Percentiles rank a stretch among this genome's conserved stretches.
Evolutionary conservation across 2,329 filamentous ascomycete species (phyloP).

Genomic region (Pestalotiopsis sp.): DNA sequence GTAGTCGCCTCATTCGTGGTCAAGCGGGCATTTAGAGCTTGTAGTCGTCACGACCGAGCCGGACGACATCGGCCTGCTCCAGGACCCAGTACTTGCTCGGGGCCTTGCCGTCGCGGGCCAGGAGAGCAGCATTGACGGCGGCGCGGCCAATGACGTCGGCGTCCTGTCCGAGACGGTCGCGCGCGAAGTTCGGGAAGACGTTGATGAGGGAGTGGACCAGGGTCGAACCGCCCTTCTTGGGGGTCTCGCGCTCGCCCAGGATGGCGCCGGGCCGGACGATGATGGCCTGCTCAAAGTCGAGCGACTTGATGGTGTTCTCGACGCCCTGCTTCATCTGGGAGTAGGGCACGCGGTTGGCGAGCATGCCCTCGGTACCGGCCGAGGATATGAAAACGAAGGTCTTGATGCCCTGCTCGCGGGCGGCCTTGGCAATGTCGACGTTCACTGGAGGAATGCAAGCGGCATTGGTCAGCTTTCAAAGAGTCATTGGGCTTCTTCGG

Average conservation of each 20-base stretch:
- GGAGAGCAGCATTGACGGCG: slow-evolving; percentile 61
- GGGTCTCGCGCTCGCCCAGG: slow-evolving; percentile 67
- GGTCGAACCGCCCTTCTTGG: slow-evolving; percentile 58
- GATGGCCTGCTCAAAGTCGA: slow-evolving; percentile 78
- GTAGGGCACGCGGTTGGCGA: slow-evolving; percentile 48
- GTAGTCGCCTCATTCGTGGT: neutral
- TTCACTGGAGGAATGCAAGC: slow-evolving; percentile 55
- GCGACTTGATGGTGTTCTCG: slow-evolving; percentile 72
- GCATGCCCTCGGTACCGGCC: slow-evolving; percentile 46
- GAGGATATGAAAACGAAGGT: slow-evolving; percentile 79
- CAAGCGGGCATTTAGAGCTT: slow-evolving; percentile 22
- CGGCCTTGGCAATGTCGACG: slow-evolving; percentile 73
- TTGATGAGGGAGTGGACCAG: slow-evolving; percentile 57
- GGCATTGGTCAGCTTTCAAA: slow-evolving; percentile 1
- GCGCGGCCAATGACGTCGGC: slow-evolving; percentile 71
- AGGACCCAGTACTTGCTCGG: slow-evolving; percentile 64
- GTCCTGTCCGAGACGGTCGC: slow-evolving; percentile 74
- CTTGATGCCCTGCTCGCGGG: slow-evolving; percentile 71
- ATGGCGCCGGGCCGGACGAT: slow-evolving; percentile 77
- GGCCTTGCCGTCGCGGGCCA: slow-evolving; percentile 63
- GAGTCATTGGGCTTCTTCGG: neutral
- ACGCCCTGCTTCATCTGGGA: slow-evolving; percentile 83
- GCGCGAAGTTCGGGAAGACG: slow-evolving; percentile 57
- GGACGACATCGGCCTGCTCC: slow-evolving; percentile 64
- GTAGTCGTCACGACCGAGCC: slow-evolving; percentile 64